Base-by-base conservation (phyloP, 2,329 filamentous ascomycete species). In the Orbilia quercus region DNA sequence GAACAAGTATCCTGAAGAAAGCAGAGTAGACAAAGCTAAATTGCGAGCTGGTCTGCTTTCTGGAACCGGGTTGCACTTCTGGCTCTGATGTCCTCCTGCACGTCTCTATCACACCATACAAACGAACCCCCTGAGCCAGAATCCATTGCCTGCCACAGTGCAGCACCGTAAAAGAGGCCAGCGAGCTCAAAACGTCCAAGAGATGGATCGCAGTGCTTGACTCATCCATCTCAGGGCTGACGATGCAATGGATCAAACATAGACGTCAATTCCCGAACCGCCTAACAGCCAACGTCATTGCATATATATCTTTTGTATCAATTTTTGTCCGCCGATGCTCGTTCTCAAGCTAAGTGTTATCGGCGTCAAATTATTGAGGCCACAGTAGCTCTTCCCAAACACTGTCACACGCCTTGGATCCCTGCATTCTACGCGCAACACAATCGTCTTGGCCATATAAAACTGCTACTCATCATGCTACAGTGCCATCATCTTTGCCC, bases 311-410 rank as follows among this genome's bases (percentile, higher is more conserved):
- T 9, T 31, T 31, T 31, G 28, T 31, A n/a, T n/a, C n/a, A n/a
- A n/a, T n/a, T n/a, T n/a, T n/a, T n/a, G n/a, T n/a, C n/a, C n/a
- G n/a, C n/a, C n/a, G n/a, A n/a, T n/a, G n/a, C n/a, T n/a, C n/a
- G n/a, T n/a, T n/a, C n/a, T n/a, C n/a, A n/a, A n/a, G n/a, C n/a
- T n/a, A n/a, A n/a, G n/a, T 31, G 28, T 9, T 31, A 31, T 31
- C 45, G 45, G 25, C 23, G 51, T 16, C 23, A 22, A 18, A 18
- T 40, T n/a, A n/a, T 48, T 62, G 58, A 62, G 58, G 58, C 58
- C 58, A 62, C 58, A 62, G 58, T 62, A 62, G 58, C 58, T 62
- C 44, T 59, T 59, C 55, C 38, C 28, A 36, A 57, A 25, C 36
- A 47, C 40, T 48, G 40, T 34, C 36, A 57, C 55, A 36, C 34